phyloP scores from a whole-genome alignment of 257 asterid genomes.

The Anisodus tanguticus region DNA sequence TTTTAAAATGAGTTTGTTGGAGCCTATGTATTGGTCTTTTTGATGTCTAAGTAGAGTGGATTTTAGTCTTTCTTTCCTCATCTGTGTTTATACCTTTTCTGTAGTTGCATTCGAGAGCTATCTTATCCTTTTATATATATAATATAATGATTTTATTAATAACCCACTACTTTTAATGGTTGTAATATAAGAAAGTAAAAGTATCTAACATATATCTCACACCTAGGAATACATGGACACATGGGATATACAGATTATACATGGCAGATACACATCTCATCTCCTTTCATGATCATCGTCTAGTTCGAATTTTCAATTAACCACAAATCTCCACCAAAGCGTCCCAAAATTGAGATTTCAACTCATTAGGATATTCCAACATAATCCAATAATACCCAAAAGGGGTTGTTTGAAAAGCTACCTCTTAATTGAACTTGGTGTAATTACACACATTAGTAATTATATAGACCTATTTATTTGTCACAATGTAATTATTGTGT shows the following conservation, averaged over 20 bases:
- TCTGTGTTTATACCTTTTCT: not conserved
- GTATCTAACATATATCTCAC: too few relatives aligned
- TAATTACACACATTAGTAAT: too few relatives aligned
- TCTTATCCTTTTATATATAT: not conserved
- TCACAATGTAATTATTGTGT: too few relatives aligned
- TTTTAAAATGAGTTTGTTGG: not conserved
- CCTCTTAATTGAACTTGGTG: too few relatives aligned
- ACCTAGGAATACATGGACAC: too few relatives aligned
- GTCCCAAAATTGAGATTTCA: not conserved
- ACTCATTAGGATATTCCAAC: not conserved
- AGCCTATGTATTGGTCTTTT: not conserved
- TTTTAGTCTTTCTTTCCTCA: not conserved
- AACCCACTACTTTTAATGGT: not conserved
- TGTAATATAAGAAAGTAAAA: not conserved
- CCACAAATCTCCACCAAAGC: not conserved
- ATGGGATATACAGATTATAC: too few relatives aligned
- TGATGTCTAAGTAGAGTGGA: not conserved
- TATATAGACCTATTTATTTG: too few relatives aligned
- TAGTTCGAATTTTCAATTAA: not conserved
- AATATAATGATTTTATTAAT: not conserved
- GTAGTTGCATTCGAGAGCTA: not conserved
- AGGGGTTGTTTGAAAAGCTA: too few relatives aligned
- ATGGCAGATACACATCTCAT: too few relatives aligned
- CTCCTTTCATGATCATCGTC: too few relatives aligned
- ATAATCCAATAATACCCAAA: not conserved